phyloP scores from a whole-genome alignment of 2,329 filamentous ascomycete species.

The Talaromyces islandicus region DNA sequence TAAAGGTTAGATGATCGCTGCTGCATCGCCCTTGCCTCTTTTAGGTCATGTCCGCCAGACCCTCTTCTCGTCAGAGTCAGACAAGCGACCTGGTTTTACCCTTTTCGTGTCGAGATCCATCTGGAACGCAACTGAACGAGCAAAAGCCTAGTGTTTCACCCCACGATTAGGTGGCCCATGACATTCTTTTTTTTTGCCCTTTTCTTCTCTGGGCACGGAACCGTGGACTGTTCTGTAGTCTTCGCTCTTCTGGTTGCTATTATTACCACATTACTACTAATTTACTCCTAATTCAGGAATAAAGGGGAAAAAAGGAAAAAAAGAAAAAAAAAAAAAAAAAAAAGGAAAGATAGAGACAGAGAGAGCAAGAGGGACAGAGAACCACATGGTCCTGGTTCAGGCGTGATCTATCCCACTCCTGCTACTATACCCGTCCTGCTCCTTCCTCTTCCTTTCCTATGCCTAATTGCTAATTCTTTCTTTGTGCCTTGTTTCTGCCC shows the following conservation, averaged over 20 bases:
- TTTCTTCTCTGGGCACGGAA: background rate
- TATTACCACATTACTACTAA: background rate
- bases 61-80: background rate
- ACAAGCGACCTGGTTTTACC: background rate
- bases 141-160: slow-evolving; percentile 11
- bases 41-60: background rate
- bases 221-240: background rate
- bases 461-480: background rate
- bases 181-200: background rate
- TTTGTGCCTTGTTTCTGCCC: background rate
- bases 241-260: background rate
- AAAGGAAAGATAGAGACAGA: too few species aligned
- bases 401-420: background rate
- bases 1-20: background rate
- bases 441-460: slow-evolving; percentile 1
- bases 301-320: background rate
- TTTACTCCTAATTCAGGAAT: background rate
- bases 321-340: slow-evolving; percentile 1
- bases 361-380: too few species aligned
- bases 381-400: slow-evolving; percentile 7
- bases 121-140: slow-evolving; percentile 11
- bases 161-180: slow-evolving; percentile 9
- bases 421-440: background rate
- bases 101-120: slow-evolving; percentile 2
- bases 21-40: background rate